phyloP scores from a whole-genome alignment of 2,329 filamentous ascomycete species.

The Emmonsiellopsis sp. region DNA sequence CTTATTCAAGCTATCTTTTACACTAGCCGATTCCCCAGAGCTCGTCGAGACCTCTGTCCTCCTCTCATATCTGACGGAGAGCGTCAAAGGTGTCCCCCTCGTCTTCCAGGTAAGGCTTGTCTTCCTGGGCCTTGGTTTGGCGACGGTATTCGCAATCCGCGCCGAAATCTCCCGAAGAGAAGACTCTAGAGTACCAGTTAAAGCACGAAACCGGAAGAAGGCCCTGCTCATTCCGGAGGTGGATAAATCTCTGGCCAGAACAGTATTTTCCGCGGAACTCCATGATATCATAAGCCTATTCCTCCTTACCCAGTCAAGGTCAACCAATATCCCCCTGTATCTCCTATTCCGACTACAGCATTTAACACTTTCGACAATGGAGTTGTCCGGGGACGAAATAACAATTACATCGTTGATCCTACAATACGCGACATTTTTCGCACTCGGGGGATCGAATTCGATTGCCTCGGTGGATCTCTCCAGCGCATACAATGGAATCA shows the following conservation, averaged over 20 bases:
- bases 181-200: slow-evolving; percentile 2
- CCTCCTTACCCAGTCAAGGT: slow-evolving; percentile 76
- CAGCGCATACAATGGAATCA: slow-evolving; percentile 88
- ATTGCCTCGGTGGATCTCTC: slow-evolving; percentile 94
- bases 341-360: slow-evolving; percentile 61
- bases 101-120: slow-evolving; percentile 43
- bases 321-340: slow-evolving; percentile 77
- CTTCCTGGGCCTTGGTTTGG: slow-evolving; percentile 36
- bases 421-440: slow-evolving; percentile 79
- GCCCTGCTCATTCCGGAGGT: not conserved
- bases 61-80: slow-evolving; percentile 25
- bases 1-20: slow-evolving; percentile 85
- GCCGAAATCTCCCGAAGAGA: slow-evolving; percentile 5
- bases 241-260: not conserved
- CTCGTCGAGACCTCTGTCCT: slow-evolving; percentile 44
- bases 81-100: slow-evolving; percentile 34
- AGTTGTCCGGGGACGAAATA: slow-evolving; percentile 45
- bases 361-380: slow-evolving; percentile 39
- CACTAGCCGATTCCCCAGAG: slow-evolving; percentile 78
- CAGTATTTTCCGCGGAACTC: slow-evolving; percentile 27
- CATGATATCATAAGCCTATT: slow-evolving; percentile 70
- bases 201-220: not conserved
- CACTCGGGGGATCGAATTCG: slow-evolving; percentile 81
- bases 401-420: slow-evolving; percentile 65
- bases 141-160: slow-evolving; percentile 20